Conservation (phyloP, 1,284 basidiomycete species). For the Tylopilus sp. region DNA sequence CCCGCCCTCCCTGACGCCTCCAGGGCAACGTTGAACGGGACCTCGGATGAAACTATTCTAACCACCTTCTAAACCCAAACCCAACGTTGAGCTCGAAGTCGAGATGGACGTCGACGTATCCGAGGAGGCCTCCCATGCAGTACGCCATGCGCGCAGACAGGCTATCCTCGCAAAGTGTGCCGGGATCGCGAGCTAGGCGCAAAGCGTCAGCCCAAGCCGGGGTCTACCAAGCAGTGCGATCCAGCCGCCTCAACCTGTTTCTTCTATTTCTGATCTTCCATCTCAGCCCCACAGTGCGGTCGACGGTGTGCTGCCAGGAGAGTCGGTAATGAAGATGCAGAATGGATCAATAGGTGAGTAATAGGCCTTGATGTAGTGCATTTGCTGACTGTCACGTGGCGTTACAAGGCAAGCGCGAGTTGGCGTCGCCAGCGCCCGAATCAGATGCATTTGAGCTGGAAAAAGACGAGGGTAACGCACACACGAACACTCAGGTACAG, state of each 20-base stretch:
- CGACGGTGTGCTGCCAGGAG: slow-evolving; percentile 39
- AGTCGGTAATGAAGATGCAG: slow-evolving; percentile 15
- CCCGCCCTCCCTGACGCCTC: slow-evolving; percentile 39
- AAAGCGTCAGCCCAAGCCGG: slow-evolving; percentile 62
- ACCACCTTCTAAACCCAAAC: slow-evolving; percentile 38
- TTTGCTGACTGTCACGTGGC: slow-evolving; percentile 9
- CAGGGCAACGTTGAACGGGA: slow-evolving; percentile 30
- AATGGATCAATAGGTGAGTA: slow-evolving; percentile 44
- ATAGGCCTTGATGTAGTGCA: slow-evolving; percentile 7
- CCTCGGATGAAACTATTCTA: slow-evolving; percentile 41
- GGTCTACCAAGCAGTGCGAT: slow-evolving; percentile 77
- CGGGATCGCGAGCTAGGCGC: slow-evolving; percentile 56
- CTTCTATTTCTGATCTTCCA: slow-evolving; percentile 70
- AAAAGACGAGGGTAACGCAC: slow-evolving; percentile 59
- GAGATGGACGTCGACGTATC: slow-evolving; percentile 69
- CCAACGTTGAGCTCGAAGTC: slow-evolving; percentile 65
- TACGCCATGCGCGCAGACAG: slow-evolving; percentile 82
- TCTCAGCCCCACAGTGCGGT: slow-evolving; percentile 64
- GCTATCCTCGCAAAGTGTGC: slow-evolving; percentile 90
- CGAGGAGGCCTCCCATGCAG: slow-evolving; percentile 80
- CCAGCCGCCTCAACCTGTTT: slow-evolving; percentile 62
- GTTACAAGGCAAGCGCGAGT: slow-evolving; percentile 58
- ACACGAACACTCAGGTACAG: slow-evolving; percentile 53
- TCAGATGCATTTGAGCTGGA: slow-evolving; percentile 67
- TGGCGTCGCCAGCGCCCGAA: slow-evolving; percentile 62